Percentiles rank a stretch among this genome's conserved stretches.
Conservation (phyloP, 2,329 filamentous ascomycete genomes). For the Sclerotinia glacialis region DNA sequence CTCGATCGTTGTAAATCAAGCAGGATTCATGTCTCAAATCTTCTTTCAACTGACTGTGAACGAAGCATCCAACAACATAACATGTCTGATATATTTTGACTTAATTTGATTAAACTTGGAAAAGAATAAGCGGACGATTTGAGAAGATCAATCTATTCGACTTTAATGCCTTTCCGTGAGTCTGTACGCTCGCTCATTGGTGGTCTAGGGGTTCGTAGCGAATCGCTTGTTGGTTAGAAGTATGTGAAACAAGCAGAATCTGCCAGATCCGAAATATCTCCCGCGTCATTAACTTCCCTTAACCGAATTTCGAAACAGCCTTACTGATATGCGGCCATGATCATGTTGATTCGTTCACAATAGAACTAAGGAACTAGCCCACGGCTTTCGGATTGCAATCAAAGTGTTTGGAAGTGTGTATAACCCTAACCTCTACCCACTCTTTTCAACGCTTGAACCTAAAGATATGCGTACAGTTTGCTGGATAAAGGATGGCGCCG, state of each 20-base stretch:
- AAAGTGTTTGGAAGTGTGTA: slow-evolving; percentile 12
- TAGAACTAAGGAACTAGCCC: not conserved
- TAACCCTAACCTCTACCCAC: slow-evolving; percentile 5
- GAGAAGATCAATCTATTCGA: no score
- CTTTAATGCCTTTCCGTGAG: no score
- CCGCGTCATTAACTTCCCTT: not conserved
- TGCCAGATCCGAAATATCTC: slow-evolving; percentile 1
- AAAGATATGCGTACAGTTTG: slow-evolving; percentile 3
- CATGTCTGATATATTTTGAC: no score
- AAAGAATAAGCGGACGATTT: no score
- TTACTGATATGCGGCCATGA: not conserved
- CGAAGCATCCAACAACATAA: not conserved
- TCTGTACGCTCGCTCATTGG: no score
- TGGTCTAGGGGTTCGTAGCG: not conserved
- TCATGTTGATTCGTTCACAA: not conserved
- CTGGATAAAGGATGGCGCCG: slow-evolving; percentile 11
- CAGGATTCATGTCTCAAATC: not conserved
- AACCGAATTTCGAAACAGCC: slow-evolving; percentile 1
- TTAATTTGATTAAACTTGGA: no score
- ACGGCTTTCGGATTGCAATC: not conserved
- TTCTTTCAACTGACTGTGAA: not conserved
- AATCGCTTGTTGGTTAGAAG: not conserved
- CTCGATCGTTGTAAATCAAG: not conserved
- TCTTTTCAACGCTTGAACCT: slow-evolving; percentile 7
- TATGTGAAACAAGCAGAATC: slow-evolving; percentile 4